Percentiles rank a stretch among this genome's conserved stretches.
Conservation (phyloP, 805 yeast genomes). For the Saccharomyces kudriavzevii region DNA sequence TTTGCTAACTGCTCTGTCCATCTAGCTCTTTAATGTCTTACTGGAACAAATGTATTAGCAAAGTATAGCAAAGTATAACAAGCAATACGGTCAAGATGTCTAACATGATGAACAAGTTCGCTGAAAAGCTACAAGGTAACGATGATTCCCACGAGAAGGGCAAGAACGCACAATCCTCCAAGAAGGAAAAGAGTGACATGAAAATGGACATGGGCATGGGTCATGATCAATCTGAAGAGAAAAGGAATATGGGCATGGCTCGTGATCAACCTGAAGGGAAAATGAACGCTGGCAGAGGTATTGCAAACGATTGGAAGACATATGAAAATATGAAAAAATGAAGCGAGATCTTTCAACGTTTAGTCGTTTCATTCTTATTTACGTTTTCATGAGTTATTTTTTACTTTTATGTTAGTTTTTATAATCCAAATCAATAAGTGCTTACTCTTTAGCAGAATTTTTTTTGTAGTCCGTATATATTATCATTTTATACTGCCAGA, state of each 20-base stretch:
- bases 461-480: not conserved
- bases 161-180: not conserved
- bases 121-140: constrained; percentile 18
- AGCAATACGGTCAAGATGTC: constrained; percentile 11
- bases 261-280: not conserved
- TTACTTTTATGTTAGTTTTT: not conserved
- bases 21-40: too few relatives aligned
- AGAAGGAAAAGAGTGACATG: not conserved
- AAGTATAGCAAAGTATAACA: not conserved
- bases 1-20: too few relatives aligned
- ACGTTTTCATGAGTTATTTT: not conserved
- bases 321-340: not conserved
- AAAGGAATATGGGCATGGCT: not conserved
- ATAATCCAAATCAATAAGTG: not conserved
- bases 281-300: constrained; percentile 11
- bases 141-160: constrained; percentile 3
- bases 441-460: not conserved
- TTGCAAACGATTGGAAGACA: constrained; percentile 12
- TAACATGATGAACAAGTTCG: constrained; percentile 17
- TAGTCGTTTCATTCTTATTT: not conserved
- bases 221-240: not conserved
- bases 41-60: too few relatives aligned
- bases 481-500: not conserved
- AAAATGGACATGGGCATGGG: constrained; percentile 4
- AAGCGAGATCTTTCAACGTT: not conserved